Conservation (phyloP, 106 monocot genomes). For the Cymbidium sinense region DNA sequence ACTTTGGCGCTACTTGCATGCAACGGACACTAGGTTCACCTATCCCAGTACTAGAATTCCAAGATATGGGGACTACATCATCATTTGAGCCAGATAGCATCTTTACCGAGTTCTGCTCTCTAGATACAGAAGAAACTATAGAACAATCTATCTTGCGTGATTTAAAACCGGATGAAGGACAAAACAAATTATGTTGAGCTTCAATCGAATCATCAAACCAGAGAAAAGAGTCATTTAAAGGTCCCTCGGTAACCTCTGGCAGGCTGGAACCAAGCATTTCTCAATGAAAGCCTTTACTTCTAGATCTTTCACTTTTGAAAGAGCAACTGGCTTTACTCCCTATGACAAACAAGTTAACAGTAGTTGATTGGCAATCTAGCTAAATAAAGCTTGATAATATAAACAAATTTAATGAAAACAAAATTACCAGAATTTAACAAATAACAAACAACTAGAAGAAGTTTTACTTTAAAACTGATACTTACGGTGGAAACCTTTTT, state of each 20-base stretch:
- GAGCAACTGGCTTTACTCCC: conserved; percentile 66
- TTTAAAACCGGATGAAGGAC: conserved; percentile 4
- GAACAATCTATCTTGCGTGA: not conserved
- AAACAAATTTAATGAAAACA: not conserved
- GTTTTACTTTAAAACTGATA: not conserved
- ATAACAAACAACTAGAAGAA: not conserved
- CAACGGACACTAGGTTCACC: not conserved
- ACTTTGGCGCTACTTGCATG: not conserved
- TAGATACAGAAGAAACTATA: conserved; percentile 1
- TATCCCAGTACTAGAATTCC: conserved; percentile 4
- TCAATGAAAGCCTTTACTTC: conserved; percentile 59
- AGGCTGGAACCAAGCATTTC: conserved; percentile 51
- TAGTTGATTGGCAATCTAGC: no score
- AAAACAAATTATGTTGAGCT: conserved; percentile 4
- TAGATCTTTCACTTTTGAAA: conserved; percentile 49
- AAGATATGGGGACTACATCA: conserved; percentile 14
- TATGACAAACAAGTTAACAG: conserved; percentile 8
- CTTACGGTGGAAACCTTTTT: conserved; percentile 60
- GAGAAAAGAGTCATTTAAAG: conserved; percentile 57
- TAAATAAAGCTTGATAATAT: not conserved
- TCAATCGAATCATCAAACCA: conserved; percentile 12
- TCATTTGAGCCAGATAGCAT: not conserved
- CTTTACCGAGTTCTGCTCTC: conserved; percentile 1
- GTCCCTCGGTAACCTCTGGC: conserved; percentile 38
- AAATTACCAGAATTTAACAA: not conserved